phyloP scores from a whole-genome alignment of 1,284 basidiomycete species.

The Pterulicium gracile region DNA sequence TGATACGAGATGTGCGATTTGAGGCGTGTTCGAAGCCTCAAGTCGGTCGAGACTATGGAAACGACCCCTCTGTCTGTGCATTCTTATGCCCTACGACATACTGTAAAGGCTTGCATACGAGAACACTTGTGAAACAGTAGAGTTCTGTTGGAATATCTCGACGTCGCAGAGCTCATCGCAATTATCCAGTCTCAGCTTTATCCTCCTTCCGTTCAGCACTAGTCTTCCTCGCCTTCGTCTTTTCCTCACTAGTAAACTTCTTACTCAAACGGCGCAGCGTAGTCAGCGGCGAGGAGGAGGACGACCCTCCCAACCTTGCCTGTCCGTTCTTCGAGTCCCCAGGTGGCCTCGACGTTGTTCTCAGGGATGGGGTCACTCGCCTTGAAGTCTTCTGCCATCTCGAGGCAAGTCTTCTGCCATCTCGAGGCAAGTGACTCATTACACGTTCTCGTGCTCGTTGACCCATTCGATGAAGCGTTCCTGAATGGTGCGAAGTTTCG shows the following conservation, averaged over 20 bases:
- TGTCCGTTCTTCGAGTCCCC: background rate
- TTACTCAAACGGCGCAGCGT: background rate
- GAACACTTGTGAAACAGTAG: too few species aligned
- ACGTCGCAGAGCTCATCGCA: too few species aligned
- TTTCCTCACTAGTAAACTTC: background rate
- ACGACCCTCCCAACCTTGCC: background rate
- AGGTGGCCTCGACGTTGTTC: background rate
- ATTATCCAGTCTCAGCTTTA: too few species aligned
- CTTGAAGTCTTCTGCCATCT: background rate
- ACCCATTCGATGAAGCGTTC: conserved; percentile 75
- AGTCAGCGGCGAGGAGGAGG: background rate
- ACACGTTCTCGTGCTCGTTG: conserved; percentile 59
- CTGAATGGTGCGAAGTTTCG: conserved; percentile 17
- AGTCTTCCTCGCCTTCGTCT: too few species aligned
- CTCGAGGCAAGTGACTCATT: conserved; percentile 60
- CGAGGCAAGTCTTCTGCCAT: conserved; percentile 35
- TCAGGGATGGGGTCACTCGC: background rate
- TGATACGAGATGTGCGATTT: too few species aligned
- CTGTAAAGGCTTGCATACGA: too few species aligned
- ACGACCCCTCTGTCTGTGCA: too few species aligned
- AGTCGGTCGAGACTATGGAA: too few species aligned
- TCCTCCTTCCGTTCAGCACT: too few species aligned
- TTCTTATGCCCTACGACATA: too few species aligned
- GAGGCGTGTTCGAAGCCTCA: too few species aligned
- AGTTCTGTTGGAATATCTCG: too few species aligned